Base-by-base conservation (phyloP, 495 filamentous ascomycete genomes). In the Tuber magnatum region DNA sequence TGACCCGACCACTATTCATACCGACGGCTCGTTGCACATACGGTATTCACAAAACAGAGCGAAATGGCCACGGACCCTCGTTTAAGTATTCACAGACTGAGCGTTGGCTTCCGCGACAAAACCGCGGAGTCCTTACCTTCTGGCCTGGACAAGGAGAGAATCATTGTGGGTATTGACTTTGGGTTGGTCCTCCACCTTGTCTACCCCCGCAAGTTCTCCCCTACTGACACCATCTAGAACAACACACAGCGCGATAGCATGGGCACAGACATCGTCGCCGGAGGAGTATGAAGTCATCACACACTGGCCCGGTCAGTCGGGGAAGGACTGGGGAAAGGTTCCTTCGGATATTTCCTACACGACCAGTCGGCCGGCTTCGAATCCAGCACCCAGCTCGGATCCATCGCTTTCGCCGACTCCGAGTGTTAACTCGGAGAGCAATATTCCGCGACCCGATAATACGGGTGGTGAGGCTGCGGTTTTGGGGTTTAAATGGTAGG, bases 231-330 rank as follows among this genome's bases (percentile, higher is more conserved):
- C 14, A 41, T 56, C 46, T 39, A 82, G 81, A 72, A 83, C 81
- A 28, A 83, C 81, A 12, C 81, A 83, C 69, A 81, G 79, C 44
- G 81, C 81, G 22, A 71, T 83, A 35, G 81, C 81, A 43, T 83
- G 81, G 81, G 81, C 81, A 22, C 81, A 93, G 79, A 92, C 90
- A 20, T 90, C 88, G 16, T 91, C 90, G 0, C 91, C 91, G 1
- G 91, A 93, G 76, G 91, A 93, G 81, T 85, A 93, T 71, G 91
- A 93, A 77, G 91, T 93, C 77, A 92, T 93, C 84, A 93, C 92
- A 82, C 91, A 89, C 42, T 93, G 91, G 91, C 91, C 91, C 4
- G 91, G 91, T 65, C 90, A 91, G 35, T 91, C 92, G 74, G 88
- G 89, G 71, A 91, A 91, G 82, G 90, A 90, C 38, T 91, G 88